Conservation (phyloP, 2,329 filamentous ascomycete genomes). For the Xylaria sp. region DNA sequence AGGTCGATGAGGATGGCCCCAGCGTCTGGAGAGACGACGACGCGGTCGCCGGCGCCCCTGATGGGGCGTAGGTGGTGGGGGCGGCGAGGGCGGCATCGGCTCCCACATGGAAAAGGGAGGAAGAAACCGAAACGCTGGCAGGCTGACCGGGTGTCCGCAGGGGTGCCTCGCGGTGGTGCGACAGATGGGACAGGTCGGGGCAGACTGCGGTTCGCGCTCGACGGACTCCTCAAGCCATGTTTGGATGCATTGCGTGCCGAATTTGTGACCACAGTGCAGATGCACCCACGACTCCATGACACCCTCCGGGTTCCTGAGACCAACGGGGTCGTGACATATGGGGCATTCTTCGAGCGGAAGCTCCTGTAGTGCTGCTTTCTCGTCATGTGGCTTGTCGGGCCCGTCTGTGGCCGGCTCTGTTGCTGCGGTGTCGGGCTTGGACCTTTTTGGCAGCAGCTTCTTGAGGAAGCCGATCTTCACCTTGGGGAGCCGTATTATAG, state of each 20-base stretch:
- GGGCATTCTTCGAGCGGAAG: conserved; percentile 51
- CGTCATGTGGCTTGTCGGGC: conserved; percentile 32
- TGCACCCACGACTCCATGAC: conserved; percentile 54
- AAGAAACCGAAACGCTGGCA: conserved; percentile 30
- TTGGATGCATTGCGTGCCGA: conserved; percentile 58
- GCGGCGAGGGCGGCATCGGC: conserved; percentile 26
- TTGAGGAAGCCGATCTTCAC: conserved; percentile 45
- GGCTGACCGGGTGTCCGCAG: conserved; percentile 47
- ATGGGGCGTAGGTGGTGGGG: conserved; percentile 7
- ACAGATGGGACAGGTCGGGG: conserved; percentile 56
- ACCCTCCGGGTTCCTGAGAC: conserved; percentile 52
- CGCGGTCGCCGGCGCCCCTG: conserved; percentile 18
- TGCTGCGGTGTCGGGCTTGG: conserved; percentile 10
- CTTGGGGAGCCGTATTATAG: conserved; percentile 39
- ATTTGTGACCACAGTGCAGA: conserved; percentile 57
- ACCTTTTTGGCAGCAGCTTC: conserved; percentile 40
- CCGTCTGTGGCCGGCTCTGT: conserved; percentile 17
- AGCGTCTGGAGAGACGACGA: conserved; percentile 32
- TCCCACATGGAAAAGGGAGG: conserved; percentile 15
- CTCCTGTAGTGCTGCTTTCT: conserved; percentile 21
- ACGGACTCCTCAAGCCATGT: conserved; percentile 54
- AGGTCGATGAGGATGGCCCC: conserved; percentile 26
- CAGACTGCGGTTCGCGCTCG: conserved; percentile 49
- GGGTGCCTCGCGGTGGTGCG: conserved; percentile 50
- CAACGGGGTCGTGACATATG: conserved; percentile 58